Percentiles rank a stretch among this genome's conserved stretches.
Conservation (phyloP, 2,329 filamentous ascomycete species). For the Penicillium brevicompactum region DNA sequence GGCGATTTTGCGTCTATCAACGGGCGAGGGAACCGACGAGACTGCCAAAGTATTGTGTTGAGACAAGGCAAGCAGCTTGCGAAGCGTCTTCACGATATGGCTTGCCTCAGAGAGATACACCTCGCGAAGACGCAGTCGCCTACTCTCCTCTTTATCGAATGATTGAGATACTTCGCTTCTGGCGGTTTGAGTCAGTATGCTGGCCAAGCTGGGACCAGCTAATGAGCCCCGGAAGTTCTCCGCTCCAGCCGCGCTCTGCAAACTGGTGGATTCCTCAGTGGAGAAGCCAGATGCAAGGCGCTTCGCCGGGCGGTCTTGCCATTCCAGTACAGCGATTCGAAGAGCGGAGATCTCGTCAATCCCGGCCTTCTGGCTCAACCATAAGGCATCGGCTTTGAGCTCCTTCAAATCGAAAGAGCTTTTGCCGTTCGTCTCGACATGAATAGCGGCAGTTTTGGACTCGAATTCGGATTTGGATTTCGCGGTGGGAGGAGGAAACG, state of each 20-base stretch:
- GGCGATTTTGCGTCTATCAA: slow-evolving; percentile 15
- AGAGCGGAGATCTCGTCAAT: slow-evolving; percentile 83
- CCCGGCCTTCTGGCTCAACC: slow-evolving; percentile 76
- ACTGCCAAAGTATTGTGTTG: slow-evolving; percentile 26
- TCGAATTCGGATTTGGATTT: slow-evolving; percentile 74
- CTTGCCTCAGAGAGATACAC: slow-evolving; percentile 73
- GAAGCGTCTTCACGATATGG: slow-evolving; percentile 66
- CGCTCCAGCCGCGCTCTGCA: slow-evolving; percentile 72
- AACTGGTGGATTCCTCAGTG: slow-evolving; percentile 73
- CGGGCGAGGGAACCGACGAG: slow-evolving; percentile 11
- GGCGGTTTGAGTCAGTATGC: slow-evolving; percentile 34
- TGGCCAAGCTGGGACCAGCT: slow-evolving; percentile 43
- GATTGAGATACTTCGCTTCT: slow-evolving; percentile 35
- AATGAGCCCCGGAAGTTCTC: slow-evolving; percentile 62
- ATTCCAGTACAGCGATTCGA: slow-evolving; percentile 78
- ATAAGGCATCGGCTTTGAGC: slow-evolving; percentile 82
- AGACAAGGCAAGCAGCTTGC: slow-evolving; percentile 47
- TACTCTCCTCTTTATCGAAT: slow-evolving; percentile 65
- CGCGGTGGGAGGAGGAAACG: slow-evolving; percentile 65
- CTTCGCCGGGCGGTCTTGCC: slow-evolving; percentile 74
- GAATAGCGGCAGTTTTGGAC: slow-evolving; percentile 82
- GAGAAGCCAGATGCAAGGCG: slow-evolving; percentile 73
- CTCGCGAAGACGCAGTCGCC: slow-evolving; percentile 68
- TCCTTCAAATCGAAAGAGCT: slow-evolving; percentile 72
- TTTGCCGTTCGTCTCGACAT: slow-evolving; percentile 69